Conservation (phyloP, 23 red algal species). For the Pyropia yezoensis region DNA sequence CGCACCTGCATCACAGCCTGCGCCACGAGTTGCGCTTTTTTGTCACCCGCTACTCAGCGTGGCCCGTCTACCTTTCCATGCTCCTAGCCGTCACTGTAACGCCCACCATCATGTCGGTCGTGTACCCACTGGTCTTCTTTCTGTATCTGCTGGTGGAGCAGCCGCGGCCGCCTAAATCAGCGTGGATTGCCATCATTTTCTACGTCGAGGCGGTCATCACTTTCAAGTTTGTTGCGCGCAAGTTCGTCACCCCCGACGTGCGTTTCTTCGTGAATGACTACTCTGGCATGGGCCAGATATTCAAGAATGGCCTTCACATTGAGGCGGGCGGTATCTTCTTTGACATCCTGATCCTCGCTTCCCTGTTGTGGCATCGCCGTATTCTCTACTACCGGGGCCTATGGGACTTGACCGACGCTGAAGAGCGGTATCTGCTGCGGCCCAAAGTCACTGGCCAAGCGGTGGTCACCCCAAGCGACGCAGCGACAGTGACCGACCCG, state of each 20-base stretch:
- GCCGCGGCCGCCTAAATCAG: conserved; percentile 24
- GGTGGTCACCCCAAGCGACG: background rate
- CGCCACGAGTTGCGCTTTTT: conserved; percentile 5
- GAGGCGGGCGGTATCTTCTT: conserved; percentile 36
- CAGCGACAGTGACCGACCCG: no score
- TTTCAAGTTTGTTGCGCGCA: conserved; percentile 23
- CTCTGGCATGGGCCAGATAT: background rate
- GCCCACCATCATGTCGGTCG: conserved; percentile 28
- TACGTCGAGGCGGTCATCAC: conserved; percentile 24
- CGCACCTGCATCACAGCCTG: conserved; percentile 1
- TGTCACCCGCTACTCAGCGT: conserved; percentile 22
- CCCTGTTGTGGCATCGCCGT: conserved; percentile 20
- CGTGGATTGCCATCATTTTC: conserved; percentile 35
- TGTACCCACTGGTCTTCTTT: conserved; percentile 41
- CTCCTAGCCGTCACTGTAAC: conserved; percentile 23
- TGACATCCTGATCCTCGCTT: conserved; percentile 28
- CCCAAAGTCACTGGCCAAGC: conserved; percentile 2
- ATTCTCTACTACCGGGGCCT: conserved; percentile 25
- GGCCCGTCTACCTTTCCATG: conserved; percentile 43
- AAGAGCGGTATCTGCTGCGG: conserved; percentile 5
- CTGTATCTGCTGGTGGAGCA: conserved; percentile 39
- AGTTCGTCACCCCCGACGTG: conserved; percentile 14
- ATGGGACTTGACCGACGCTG: conserved; percentile 22
- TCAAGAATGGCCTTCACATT: no score
- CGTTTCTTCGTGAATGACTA: conserved; percentile 13